Base-by-base conservation (phyloP, 371 early-diverging fungal genomes). In the Rhizopus stolonifer region DNA sequence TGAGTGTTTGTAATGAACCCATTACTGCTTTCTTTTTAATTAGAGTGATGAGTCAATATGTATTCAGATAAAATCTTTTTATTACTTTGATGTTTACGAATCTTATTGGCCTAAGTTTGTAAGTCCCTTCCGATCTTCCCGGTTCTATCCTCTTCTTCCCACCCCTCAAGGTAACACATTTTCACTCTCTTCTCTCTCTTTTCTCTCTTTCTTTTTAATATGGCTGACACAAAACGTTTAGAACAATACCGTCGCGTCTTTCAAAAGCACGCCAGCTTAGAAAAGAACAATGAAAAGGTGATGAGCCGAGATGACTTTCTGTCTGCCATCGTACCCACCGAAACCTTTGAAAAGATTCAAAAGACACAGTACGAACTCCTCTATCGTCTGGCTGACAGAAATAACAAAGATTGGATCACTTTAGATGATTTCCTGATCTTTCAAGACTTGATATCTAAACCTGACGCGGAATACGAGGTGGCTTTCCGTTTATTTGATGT, bases 401-500 rank as follows among this genome's bases (percentile, higher is more conserved):
- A 68, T 15, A 62, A 69, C 23, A 73, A 75, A n/a, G 91, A 90
- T 5, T 46, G 67, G 25, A 56, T 93, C 19, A 82, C 90, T 8
- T 74, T 82, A 39, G 77, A 84, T 23, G 91, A 92, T 58, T 94
- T 91, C 66, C 67, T 86, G 15, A 72, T 80, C 52, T 91, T 94
- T 58, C 82, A 90, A 57, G 72, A 81, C 56, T 58, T 91, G 49
- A 68, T 94, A 25, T 70, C 83, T 24, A 82, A 78, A 33, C 84
- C 92, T 17, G 89, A 91, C 64, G 93, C 92, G n/a, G 92, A 91
- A 52, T 89, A 84, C 56, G 84, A 89, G 61, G 79, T 94, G 36
- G 88, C 89, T n/a, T 91, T 90, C 67, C 80, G 83, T 19, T 67
- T 88, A 36, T 87, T 89, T 65, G 85, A 88, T 60, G 63, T 79